phyloP scores from a whole-genome alignment of 2,329 filamentous ascomycete species.

The Annulohypoxylon truncatum region DNA sequence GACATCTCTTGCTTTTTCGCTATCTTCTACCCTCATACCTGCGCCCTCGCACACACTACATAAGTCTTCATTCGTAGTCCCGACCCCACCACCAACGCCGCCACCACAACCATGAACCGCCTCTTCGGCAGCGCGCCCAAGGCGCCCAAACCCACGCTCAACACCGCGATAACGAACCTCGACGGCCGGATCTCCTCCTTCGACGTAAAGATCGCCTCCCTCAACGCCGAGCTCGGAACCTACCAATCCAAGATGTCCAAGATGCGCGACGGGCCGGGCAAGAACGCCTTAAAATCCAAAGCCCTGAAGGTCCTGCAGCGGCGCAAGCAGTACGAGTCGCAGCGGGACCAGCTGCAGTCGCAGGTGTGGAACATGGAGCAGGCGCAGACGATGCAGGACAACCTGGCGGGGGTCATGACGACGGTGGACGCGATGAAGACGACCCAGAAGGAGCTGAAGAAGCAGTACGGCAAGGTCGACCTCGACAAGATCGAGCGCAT shows the following conservation, averaged over 20 bases:
- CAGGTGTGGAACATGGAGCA: conserved; percentile 99
- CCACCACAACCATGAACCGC: conserved; percentile 79
- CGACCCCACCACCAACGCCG: background rate
- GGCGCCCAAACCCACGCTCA: conserved; percentile 86
- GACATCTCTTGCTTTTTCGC: too few species aligned
- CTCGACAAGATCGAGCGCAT: conserved; percentile 97
- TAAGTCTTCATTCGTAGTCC: too few species aligned
- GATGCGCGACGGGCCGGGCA: conserved; percentile 96
- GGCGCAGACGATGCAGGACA: conserved; percentile 98
- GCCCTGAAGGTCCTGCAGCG: conserved; percentile 94
- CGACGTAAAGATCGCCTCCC: conserved; percentile 92
- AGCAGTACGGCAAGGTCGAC: conserved; percentile 97
- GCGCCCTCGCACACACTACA: too few species aligned
- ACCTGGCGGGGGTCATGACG: conserved; percentile 97
- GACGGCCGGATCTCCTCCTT: conserved; percentile 75
- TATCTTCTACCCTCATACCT: too few species aligned
- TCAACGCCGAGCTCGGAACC: conserved; percentile 88
- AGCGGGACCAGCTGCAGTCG: conserved; percentile 91
- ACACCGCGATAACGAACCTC: conserved; percentile 77
- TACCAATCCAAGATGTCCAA: conserved; percentile 90
- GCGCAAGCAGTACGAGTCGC: conserved; percentile 91
- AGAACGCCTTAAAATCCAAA: conserved; percentile 91
- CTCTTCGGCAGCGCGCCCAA: conserved; percentile 91
- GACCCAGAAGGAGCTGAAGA: conserved; percentile 90
- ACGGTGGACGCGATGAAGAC: conserved; percentile 98